A percentile compares a stretch with the other conserved stretches of the same genome.
These are phyloP conservation scores for Tolypocladium paradoxum DNA, from an alignment of 2,329 filamentous ascomycete species.

Conservation along the genomic window DNA sequence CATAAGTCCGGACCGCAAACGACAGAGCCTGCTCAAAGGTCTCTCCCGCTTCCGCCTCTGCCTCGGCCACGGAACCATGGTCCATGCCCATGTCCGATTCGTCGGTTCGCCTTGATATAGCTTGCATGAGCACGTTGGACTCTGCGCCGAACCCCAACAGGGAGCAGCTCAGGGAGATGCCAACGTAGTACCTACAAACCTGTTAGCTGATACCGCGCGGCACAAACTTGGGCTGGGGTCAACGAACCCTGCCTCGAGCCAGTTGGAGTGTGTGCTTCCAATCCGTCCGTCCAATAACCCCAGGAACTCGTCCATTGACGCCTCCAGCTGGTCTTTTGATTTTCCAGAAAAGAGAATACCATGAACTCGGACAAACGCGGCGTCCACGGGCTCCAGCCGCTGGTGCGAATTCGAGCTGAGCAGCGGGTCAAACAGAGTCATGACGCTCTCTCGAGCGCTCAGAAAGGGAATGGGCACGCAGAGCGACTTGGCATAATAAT, in stretches of 20 bases:
- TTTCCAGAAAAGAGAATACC: slow-evolving; percentile 51
- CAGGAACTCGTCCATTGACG: slow-evolving; percentile 38
- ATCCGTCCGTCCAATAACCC: slow-evolving; percentile 47
- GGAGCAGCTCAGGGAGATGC: slow-evolving; percentile 19
- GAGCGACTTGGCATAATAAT: slow-evolving; percentile 60
- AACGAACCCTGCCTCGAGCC: slow-evolving; percentile 36
- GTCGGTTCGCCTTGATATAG: slow-evolving; percentile 18
- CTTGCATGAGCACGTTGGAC: slow-evolving; percentile 34
- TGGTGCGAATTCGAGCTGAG: slow-evolving; percentile 24
- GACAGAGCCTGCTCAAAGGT: slow-evolving; percentile 23
- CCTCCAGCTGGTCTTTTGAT: slow-evolving; percentile 32
- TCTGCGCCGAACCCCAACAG: slow-evolving; percentile 25
- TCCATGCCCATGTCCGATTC: slow-evolving; percentile 16
- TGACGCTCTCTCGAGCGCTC: slow-evolving; percentile 58
- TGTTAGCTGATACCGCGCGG: not conserved
- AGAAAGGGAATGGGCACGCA: slow-evolving; percentile 57
- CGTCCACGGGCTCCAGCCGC: slow-evolving; percentile 34
- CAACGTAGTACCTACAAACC: slow-evolving; percentile 18
- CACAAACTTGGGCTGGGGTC: not conserved
- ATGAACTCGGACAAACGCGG: slow-evolving; percentile 52
- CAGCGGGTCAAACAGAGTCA: slow-evolving; percentile 56
- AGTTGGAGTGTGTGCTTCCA: slow-evolving; percentile 32
- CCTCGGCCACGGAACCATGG: slow-evolving; percentile 12
- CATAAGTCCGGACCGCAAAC: slow-evolving; percentile 33
- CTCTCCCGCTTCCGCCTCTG: slow-evolving; percentile 9